A percentile compares a stretch with the other conserved stretches of the same genome.
These are phyloP conservation scores for Eucalyptus sp. DNA, from an alignment of 345 rosid genomes.

Conservation along the genomic window DNA sequence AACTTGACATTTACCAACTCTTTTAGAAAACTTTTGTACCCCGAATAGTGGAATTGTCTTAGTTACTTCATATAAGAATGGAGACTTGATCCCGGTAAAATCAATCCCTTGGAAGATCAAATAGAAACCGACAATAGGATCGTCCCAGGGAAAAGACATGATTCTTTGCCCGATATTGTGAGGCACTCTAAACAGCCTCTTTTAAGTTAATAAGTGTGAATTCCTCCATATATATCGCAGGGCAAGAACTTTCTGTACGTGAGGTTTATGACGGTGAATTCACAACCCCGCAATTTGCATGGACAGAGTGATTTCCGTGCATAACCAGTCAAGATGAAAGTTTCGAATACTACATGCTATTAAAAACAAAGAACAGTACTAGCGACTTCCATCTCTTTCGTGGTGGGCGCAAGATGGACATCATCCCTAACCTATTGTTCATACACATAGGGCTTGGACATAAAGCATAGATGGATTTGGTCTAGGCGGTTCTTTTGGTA, in stretches of 20 bases:
- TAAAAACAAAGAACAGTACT: background rate
- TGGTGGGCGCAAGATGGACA: background rate
- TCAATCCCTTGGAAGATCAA: background rate
- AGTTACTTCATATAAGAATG: background rate
- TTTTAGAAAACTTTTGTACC: background rate
- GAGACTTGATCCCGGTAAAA: background rate
- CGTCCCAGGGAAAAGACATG: background rate
- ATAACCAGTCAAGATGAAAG: background rate
- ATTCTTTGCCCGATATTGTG: background rate
- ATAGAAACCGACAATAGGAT: background rate
- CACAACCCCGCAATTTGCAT: background rate
- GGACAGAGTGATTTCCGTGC: background rate
- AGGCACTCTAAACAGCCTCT: background rate
- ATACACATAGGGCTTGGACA: background rate
- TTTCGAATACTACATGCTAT: background rate
- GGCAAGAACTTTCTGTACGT: background rate
- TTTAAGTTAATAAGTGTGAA: background rate
- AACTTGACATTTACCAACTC: background rate
- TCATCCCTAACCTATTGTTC: background rate
- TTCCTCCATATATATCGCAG: background rate
- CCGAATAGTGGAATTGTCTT: background rate
- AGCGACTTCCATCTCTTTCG: background rate
- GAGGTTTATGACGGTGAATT: background rate
- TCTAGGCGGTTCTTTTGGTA: background rate
- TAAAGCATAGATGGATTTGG: background rate